phyloP scores from a whole-genome alignment of 805 yeast species.

The Dipodascus albidus region DNA sequence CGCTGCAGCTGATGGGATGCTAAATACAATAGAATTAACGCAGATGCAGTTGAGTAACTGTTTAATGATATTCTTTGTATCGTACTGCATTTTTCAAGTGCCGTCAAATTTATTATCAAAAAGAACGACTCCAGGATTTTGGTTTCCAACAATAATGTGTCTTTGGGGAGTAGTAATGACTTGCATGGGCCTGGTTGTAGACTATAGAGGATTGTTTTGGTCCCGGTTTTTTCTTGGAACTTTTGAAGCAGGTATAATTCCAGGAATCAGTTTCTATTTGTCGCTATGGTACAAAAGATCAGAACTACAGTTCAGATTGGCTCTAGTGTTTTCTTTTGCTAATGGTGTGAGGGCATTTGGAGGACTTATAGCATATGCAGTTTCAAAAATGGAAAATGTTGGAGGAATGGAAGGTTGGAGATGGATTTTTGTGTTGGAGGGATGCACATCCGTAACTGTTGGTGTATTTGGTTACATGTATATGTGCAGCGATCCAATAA shows the following conservation, averaged over 20 bases:
- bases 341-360: conserved; percentile 29
- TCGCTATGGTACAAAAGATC: neutral
- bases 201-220: conserved; percentile 8
- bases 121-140: conserved; percentile 2
- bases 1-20: conserved; percentile 36
- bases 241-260: neutral
- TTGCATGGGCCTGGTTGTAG: neutral
- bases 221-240: conserved; percentile 5
- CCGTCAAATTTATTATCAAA: conserved; percentile 17
- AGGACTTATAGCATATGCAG: conserved; percentile 28
- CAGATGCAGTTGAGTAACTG: conserved; percentile 35
- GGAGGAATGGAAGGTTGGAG: conserved; percentile 27
- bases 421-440: conserved; percentile 34
- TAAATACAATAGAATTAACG: conserved; percentile 28
- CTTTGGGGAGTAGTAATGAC: conserved; percentile 5
- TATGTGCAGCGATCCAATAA: conserved; percentile 29
- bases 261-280: neutral
- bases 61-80: conserved; percentile 30
- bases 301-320: conserved; percentile 19
- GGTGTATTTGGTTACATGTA: conserved; percentile 23
- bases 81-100: conserved; percentile 28
- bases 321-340: conserved; percentile 29
- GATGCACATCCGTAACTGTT: conserved; percentile 29
- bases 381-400: conserved; percentile 36
- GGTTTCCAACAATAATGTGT: conserved; percentile 6